Evolutionary conservation across 148 eudicot species (phyloP).

Genomic region (Pharnaceum exiguum): DNA sequence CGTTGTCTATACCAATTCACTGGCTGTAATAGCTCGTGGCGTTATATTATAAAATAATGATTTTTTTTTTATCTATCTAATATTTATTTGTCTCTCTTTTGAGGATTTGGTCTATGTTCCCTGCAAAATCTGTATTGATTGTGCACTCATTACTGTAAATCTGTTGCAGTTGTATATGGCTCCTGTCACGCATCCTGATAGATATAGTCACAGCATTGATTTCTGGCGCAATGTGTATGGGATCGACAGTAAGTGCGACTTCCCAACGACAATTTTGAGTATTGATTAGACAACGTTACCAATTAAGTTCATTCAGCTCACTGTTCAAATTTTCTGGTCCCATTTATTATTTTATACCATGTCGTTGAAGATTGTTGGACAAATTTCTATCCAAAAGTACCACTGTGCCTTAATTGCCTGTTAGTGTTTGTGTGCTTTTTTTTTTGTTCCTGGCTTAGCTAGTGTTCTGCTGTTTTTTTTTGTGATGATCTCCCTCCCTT

Average conservation of each 20-base stretch:
- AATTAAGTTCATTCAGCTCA: neutral
- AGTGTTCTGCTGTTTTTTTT: no score
- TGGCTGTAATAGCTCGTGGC: neutral
- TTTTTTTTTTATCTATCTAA: no score
- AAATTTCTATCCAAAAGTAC: neutral
- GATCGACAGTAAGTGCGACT: slow-evolving; percentile 71
- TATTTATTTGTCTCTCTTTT: no score
- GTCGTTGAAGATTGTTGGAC: neutral
- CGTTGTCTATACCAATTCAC: slow-evolving; percentile 2
- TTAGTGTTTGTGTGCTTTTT: neutral
- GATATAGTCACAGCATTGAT: slow-evolving; percentile 83
- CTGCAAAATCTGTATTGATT: slow-evolving; percentile 4
- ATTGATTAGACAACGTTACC: neutral
- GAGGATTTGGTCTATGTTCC: slow-evolving; percentile 5
- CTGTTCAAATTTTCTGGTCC: neutral
- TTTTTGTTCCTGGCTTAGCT: neutral
- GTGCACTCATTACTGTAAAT: slow-evolving; percentile 16
- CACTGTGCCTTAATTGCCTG: neutral
- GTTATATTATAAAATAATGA: no score
- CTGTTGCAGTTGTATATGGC: slow-evolving; percentile 86
- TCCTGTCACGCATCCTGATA: slow-evolving; percentile 86
- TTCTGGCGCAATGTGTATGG: slow-evolving; percentile 99
- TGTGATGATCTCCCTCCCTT: no score
- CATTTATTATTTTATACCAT: neutral
- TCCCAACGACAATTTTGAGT: neutral